phyloP scores from a whole-genome alignment of 164 flowering plant species.

The Sextonia rubra region DNA sequence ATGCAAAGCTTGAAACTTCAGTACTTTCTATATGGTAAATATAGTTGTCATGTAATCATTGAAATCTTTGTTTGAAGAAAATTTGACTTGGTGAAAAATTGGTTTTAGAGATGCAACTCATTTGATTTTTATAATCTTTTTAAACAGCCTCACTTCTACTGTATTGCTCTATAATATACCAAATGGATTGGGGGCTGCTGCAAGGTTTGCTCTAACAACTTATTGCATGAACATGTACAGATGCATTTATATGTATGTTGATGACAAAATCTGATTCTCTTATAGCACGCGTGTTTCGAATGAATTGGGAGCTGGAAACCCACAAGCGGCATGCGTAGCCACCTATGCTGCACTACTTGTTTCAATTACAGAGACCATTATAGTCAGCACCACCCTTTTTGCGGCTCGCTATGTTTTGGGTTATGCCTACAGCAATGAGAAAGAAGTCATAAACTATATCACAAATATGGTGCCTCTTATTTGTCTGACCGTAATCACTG shows the following conservation, averaged over 20 bases:
- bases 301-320: slow-evolving; percentile 79
- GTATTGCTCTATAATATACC: slow-evolving; percentile 67
- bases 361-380: slow-evolving; percentile 32
- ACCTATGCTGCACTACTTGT: slow-evolving; percentile 37
- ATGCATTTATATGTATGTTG: background rate
- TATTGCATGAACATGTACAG: background rate
- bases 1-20: slow-evolving; percentile 69
- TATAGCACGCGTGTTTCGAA: slow-evolving; percentile 83
- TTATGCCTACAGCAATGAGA: slow-evolving; percentile 67
- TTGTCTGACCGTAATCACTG: slow-evolving; percentile 48
- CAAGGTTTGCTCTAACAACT: slow-evolving; percentile 41
- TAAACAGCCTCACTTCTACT: slow-evolving; percentile 54
- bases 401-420: slow-evolving; percentile 53
- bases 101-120: background rate
- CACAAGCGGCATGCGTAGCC: slow-evolving; percentile 53
- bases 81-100: background rate
- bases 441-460: slow-evolving; percentile 69
- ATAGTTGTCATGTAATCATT: background rate
- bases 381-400: slow-evolving; percentile 46
- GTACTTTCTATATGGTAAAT: slow-evolving; percentile 70
- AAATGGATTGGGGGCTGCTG: slow-evolving; percentile 67
- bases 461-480: slow-evolving; percentile 64
- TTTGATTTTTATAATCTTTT: slow-evolving; percentile 2
- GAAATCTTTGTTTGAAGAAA: background rate
- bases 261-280: background rate